phyloP scores from a whole-genome alignment of 192 early-diverging fungal genomes.

The Funneliformis mosseae region DNA sequence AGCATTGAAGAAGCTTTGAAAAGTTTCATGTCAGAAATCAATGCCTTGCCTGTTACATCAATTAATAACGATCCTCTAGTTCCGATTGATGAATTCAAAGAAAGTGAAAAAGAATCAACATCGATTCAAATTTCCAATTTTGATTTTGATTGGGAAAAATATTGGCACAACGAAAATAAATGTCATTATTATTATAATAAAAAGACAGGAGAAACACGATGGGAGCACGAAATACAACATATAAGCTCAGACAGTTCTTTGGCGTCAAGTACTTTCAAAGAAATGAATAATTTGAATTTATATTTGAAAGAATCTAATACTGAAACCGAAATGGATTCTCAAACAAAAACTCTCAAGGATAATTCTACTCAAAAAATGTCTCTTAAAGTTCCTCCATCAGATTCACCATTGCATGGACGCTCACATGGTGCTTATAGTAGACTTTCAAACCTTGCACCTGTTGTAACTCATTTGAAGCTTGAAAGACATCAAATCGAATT shows the following conservation, averaged over 20 bases:
- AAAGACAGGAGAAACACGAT: slow-evolving; percentile 6
- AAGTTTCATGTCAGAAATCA: slow-evolving; percentile 25
- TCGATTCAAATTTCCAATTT: background rate
- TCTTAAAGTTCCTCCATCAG: background rate
- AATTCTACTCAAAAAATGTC: background rate
- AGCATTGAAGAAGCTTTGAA: slow-evolving; percentile 24
- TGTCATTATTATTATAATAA: slow-evolving; percentile 16
- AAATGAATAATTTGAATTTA: background rate
- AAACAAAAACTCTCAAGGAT: background rate
- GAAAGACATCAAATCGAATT: slow-evolving; percentile 25
- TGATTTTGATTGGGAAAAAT: background rate
- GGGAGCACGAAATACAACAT: slow-evolving; percentile 1
- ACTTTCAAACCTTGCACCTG: slow-evolving; percentile 1
- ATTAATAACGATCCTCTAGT: background rate
- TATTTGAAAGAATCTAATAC: background rate
- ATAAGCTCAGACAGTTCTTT: background rate
- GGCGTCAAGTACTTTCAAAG: background rate
- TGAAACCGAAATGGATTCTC: background rate
- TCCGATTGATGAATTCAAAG: background rate
- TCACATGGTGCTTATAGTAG: background rate
- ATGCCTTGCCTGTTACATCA: background rate
- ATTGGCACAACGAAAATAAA: slow-evolving; percentile 2
- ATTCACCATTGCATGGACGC: background rate
- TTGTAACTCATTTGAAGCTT: slow-evolving; percentile 23
- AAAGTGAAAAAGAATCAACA: background rate